These are phyloP conservation scores for Ophiocordyceps sinensis DNA, from an alignment of 2,329 filamentous ascomycete species.

Conservation along the genomic window DNA sequence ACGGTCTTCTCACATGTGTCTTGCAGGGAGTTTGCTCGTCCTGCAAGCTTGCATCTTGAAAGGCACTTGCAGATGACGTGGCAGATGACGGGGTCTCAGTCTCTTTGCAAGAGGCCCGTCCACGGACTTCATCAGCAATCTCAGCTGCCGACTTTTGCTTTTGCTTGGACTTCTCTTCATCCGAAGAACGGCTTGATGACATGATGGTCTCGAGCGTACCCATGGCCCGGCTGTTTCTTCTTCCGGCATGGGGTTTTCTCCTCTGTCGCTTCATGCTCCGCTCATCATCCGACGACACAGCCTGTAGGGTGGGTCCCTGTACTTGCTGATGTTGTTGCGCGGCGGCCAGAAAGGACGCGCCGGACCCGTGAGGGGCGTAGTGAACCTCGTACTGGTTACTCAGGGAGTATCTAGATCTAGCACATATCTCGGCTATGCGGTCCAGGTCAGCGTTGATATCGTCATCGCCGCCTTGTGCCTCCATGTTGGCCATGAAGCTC, in stretches of 20 bases:
- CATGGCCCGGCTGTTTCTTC: slow-evolving; percentile 39
- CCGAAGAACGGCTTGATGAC: slow-evolving; percentile 49
- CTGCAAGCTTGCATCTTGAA: slow-evolving; percentile 10
- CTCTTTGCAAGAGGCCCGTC: slow-evolving; percentile 26
- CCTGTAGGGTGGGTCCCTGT: slow-evolving; percentile 41
- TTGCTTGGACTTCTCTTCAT: slow-evolving; percentile 46
- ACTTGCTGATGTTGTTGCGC: slow-evolving; percentile 15
- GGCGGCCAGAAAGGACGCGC: slow-evolving; percentile 28
- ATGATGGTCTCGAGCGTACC: slow-evolving; percentile 53
- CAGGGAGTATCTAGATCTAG: slow-evolving; percentile 47
- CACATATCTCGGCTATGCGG: slow-evolving; percentile 53
- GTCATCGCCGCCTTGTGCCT: slow-evolving; percentile 24
- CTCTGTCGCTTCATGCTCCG: slow-evolving; percentile 22
- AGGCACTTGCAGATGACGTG: slow-evolving; percentile 14
- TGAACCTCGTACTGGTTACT: slow-evolving; percentile 56
- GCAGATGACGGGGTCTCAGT: slow-evolving; percentile 17
- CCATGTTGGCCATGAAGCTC: slow-evolving; percentile 44
- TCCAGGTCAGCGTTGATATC: slow-evolving; percentile 45
- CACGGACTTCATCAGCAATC: slow-evolving; percentile 38
- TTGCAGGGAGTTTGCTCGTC: slow-evolving; percentile 8
- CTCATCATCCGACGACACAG: slow-evolving; percentile 42
- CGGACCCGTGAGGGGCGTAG: slow-evolving; percentile 45
- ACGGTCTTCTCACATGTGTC: slow-evolving; percentile 11
- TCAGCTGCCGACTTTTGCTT: slow-evolving; percentile 46
- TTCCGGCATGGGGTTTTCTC: slow-evolving; percentile 24